phyloP scores from a whole-genome alignment of 345 rosid species.

The Firmiana major region DNA sequence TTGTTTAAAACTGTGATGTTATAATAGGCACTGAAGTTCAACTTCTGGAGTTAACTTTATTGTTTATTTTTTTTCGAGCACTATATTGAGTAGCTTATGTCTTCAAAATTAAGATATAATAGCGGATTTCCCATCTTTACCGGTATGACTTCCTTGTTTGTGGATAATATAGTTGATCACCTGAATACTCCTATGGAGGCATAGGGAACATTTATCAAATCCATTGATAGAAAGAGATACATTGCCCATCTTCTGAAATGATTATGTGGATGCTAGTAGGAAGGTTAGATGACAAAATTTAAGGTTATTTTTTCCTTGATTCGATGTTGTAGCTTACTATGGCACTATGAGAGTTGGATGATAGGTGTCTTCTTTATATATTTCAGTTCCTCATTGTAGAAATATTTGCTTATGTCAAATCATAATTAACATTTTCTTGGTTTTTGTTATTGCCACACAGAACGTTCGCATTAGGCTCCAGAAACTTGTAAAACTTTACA shows the following conservation, averaged over 20 bases:
- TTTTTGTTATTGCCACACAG: background rate
- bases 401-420: background rate
- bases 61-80: background rate
- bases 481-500: background rate
- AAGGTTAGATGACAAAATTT: background rate
- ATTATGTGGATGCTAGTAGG: background rate
- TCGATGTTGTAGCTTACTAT: background rate
- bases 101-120: background rate
- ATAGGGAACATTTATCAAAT: background rate
- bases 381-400: background rate
- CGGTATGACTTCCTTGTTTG: background rate
- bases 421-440: background rate
- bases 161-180: background rate
- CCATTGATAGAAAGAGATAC: background rate
- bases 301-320: background rate
- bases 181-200: background rate
- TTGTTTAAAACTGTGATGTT: constrained; percentile 1
- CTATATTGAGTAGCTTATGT: background rate
- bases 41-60: background rate
- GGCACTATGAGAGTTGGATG: background rate
- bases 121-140: background rate
- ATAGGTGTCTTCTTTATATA: background rate
- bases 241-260: background rate
- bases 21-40: background rate
- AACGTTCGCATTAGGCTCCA: no score